Conservation (phyloP, 2,329 filamentous ascomycete genomes). For the Amesomyces nigricolor region DNA sequence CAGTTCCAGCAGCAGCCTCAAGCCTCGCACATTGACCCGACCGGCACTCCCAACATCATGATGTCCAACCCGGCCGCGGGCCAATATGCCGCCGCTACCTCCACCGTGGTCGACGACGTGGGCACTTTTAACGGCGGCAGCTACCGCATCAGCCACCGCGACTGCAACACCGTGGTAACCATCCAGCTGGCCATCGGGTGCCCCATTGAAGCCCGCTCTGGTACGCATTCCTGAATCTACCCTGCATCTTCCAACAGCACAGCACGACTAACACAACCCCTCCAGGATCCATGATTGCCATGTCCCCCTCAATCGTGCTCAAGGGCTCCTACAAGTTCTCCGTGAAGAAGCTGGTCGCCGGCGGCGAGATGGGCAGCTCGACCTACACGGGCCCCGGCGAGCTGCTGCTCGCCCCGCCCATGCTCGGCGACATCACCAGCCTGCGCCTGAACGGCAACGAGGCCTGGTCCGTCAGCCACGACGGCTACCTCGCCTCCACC, state of each 20-base stretch:
- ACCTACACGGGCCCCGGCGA: conserved; percentile 87
- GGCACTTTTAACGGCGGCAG: conserved; percentile 97
- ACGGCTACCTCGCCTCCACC: conserved; percentile 80
- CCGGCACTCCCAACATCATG: conserved; percentile 32
- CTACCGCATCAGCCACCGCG: conserved; percentile 87
- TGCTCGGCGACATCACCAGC: conserved; percentile 79
- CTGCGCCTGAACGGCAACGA: conserved; percentile 67
- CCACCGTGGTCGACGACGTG: conserved; percentile 66
- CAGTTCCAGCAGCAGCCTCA: too few species aligned
- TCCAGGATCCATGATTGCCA: conserved; percentile 81
- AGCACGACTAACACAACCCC: too few species aligned
- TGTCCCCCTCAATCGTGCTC: conserved; percentile 82
- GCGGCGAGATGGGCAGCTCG: conserved; percentile 72
- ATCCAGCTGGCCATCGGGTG: conserved; percentile 86
- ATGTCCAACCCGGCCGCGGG: conserved; percentile 38
- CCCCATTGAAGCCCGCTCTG: conserved; percentile 73
- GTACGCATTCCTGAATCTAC: conserved; percentile 33
- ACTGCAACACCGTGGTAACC: conserved; percentile 84
- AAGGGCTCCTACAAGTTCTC: conserved; percentile 80
- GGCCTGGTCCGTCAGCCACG: conserved; percentile 78
- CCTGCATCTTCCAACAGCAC: not conserved
- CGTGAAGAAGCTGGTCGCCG: conserved; percentile 82
- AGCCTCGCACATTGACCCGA: conserved; percentile 26
- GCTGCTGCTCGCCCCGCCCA: conserved; percentile 71
- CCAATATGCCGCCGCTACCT: conserved; percentile 59